Base-by-base conservation (phyloP, 148 eudicot species). In the Vaccinium darrowii region DNA sequence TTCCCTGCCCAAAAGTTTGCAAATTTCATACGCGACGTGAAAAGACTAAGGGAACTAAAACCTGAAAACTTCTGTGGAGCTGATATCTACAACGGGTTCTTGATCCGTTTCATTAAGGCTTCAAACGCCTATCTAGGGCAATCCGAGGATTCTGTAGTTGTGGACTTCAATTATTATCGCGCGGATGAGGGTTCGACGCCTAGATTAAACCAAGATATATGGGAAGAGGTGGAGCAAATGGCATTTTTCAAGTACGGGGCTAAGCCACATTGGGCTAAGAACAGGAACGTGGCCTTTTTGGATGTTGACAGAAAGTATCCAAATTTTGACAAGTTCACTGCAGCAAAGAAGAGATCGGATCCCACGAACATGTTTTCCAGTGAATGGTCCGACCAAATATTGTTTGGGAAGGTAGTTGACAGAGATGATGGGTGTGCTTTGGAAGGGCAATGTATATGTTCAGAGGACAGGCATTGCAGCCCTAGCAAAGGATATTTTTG, bases 221-320 rank as follows among this genome's bases (percentile, higher is more conserved):
- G 81, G 84, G 98, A 95, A 83, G 98, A 95, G 74, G 84, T 95
- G 14, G 98, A 95, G 82, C 98, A 94, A 84, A 95, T 95, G 91
- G 96, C 98, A 1, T 93, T 95, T 36, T 80, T 93, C 67, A 94
- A 93, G 93, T 90, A 94, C 63, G 90, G 86, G 30, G 98, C 95
- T 19, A 92, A 82, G 91, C 98, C 98, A 73, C 98, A 94, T 82
- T 94, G 98, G 98, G 98, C 91, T 30, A 94, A 95, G 83, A 95
- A 95, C 62, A 86, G 98, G 80, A 88, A 87, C 0, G 65, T 91
- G 50, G 98, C 92, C 5, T 94, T 95, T 79, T 30, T 83, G 10
- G 90, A 84, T 16, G 96, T 91, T 53, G 19, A 83, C 3, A 90
- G 86, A 5, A 94, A 94, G 85, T 93, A 90, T 54, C 86, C 88